These are phyloP conservation scores for Brassica nigra DNA, from an alignment of 345 rosid genomes.

Conservation along the genomic window DNA sequence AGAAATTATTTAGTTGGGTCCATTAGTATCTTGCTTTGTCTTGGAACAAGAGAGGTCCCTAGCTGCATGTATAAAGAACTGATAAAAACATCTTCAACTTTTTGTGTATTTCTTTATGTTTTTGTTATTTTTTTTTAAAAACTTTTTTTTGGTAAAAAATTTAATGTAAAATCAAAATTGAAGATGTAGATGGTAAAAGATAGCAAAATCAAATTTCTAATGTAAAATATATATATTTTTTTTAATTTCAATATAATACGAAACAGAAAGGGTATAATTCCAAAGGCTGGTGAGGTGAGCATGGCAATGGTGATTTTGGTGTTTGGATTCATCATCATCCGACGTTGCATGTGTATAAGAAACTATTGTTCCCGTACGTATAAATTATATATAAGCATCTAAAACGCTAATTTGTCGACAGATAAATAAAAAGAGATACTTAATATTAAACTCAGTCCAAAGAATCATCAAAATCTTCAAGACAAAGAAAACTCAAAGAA, in stretches of 20 bases:
- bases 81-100: not conserved
- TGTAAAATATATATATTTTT: not conserved
- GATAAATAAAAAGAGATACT: constrained; percentile 14
- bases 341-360: constrained; percentile 16
- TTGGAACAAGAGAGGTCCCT: constrained; percentile 17
- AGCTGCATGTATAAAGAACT: constrained; percentile 10
- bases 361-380: not conserved
- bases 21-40: not conserved
- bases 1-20: constrained; percentile 18
- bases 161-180: no score
- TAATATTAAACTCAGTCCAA: constrained; percentile 27
- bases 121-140: not conserved
- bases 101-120: not conserved
- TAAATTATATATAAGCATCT: no score
- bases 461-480: constrained; percentile 37
- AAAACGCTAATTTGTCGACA: no score
- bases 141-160: no score
- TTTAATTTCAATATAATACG: not conserved
- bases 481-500: constrained; percentile 41
- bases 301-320: no score
- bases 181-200: no score
- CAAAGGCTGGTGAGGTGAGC: not conserved
- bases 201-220: not conserved
- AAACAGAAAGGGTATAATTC: not conserved
- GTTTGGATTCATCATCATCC: no score